These are phyloP conservation scores for Blastobotrys malaysiensis DNA, from an alignment of 1,139 yeast genomes.

Conservation along the genomic window DNA sequence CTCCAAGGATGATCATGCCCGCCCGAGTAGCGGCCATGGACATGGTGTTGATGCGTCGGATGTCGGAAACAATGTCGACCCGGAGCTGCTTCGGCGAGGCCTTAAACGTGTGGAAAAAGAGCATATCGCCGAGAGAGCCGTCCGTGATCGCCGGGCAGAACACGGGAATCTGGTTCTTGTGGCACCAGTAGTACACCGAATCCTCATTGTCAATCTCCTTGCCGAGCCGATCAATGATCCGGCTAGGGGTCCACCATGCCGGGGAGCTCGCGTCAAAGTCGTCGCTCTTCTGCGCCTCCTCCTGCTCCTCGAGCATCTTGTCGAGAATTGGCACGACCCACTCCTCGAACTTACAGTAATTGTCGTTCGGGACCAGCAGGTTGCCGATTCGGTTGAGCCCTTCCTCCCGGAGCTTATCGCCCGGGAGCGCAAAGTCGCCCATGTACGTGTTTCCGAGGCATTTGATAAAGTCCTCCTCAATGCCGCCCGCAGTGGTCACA, in stretches of 20 bases:
- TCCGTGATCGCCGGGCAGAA: slow-evolving; percentile 98
- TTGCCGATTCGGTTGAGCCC: slow-evolving; percentile 98
- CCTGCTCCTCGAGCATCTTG: slow-evolving; percentile 83
- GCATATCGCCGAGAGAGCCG: slow-evolving; percentile 98
- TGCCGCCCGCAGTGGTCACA: slow-evolving; percentile 96
- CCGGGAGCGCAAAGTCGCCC: slow-evolving; percentile 83
- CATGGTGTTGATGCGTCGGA: slow-evolving; percentile 82
- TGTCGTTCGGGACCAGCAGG: slow-evolving; percentile 92
- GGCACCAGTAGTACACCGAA: slow-evolving; percentile 97
- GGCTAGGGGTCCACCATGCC: slow-evolving; percentile 85
- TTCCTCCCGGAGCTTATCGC: slow-evolving; percentile 77
- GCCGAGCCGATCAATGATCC: slow-evolving; percentile 86
- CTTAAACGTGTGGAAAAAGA: slow-evolving; percentile 95
- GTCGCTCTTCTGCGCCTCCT: slow-evolving; percentile 46
- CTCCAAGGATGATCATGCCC: slow-evolving; percentile 94
- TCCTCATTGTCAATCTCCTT: slow-evolving; percentile 90
- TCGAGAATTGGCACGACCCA: slow-evolving; percentile 96
- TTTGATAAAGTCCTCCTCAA: slow-evolving; percentile 94
- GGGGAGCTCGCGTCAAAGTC: slow-evolving; percentile 58
- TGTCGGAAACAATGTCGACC: slow-evolving; percentile 89
- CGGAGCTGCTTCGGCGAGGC: slow-evolving; percentile 85
- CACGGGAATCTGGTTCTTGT: slow-evolving; percentile 89
- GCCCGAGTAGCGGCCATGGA: slow-evolving; percentile 95
- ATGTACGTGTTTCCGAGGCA: slow-evolving; percentile 92
- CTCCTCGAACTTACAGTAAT: slow-evolving; percentile 94